These are phyloP conservation scores for Colletotrichum phormii DNA, from an alignment of 2,329 filamentous ascomycete species.

Conservation along the genomic window DNA sequence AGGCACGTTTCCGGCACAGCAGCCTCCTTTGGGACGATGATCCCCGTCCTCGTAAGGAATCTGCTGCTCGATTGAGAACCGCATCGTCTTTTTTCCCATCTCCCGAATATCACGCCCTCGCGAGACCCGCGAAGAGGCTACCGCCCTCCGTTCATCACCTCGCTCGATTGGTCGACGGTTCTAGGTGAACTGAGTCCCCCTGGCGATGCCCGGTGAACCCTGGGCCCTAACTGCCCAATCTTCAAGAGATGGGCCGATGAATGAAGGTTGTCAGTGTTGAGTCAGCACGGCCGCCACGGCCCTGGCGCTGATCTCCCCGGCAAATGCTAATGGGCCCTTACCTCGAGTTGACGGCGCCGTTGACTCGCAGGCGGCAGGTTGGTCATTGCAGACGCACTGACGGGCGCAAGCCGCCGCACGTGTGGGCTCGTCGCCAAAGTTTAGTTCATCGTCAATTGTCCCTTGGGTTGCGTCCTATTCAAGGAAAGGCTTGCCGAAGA, in stretches of 20 bases:
- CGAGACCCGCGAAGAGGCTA: conserved; percentile 11
- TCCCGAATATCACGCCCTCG: conserved; percentile 22
- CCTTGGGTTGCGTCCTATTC: conserved; percentile 1
- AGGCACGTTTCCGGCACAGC: conserved; percentile 50
- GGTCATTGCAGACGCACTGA: conserved; percentile 27
- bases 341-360: conserved; percentile 28
- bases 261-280: conserved; percentile 33
- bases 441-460: conserved; percentile 27
- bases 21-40: conserved; percentile 51
- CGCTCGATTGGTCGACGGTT: conserved; percentile 17
- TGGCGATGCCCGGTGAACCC: not conserved
- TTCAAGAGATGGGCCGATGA: conserved; percentile 23
- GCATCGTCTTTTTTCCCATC: conserved; percentile 32
- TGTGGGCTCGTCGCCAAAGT: conserved; percentile 23
- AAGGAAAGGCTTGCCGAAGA: conserved; percentile 31
- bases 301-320: conserved; percentile 32
- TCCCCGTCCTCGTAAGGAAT: conserved; percentile 47
- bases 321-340: conserved; percentile 22
- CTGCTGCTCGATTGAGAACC: conserved; percentile 51
- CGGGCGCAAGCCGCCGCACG: conserved; percentile 28
- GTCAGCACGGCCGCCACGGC: conserved; percentile 25
- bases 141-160: not conserved
- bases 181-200: not conserved
- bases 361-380: conserved; percentile 27
- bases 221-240: conserved; percentile 7